Percentiles rank a stretch among this genome's conserved stretches.
Evolutionary conservation across 345 rosid genomes (phyloP).

Genomic region (Toxicodendron radicans): DNA sequence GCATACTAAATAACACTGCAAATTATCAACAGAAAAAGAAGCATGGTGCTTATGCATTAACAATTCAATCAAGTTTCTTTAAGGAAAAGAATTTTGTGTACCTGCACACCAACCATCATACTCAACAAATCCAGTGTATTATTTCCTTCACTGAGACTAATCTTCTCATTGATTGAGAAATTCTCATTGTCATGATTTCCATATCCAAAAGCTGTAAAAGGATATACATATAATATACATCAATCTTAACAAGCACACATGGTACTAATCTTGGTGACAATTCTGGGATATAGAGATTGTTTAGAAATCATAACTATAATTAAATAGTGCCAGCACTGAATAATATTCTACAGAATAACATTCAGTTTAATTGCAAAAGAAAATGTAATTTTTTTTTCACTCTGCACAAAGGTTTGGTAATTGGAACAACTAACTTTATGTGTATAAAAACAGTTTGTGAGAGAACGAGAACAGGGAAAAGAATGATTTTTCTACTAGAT

Average conservation of each 20-base stretch:
- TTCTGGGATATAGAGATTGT: background rate
- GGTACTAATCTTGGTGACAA: background rate
- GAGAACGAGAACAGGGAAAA: too few relatives aligned
- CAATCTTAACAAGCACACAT: background rate
- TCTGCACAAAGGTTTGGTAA: too few relatives aligned
- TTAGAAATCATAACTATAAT: background rate
- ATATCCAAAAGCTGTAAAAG: constrained; percentile 47
- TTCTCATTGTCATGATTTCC: constrained; percentile 53
- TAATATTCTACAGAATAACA: too few relatives aligned
- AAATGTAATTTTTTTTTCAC: too few relatives aligned
- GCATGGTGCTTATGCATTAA: background rate
- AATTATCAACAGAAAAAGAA: background rate
- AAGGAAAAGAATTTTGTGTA: constrained; percentile 16
- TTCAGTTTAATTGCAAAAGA: too few relatives aligned
- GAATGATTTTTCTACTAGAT: too few relatives aligned
- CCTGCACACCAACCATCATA: constrained; percentile 66
- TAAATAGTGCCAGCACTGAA: too few relatives aligned
- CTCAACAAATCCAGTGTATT: constrained; percentile 58
- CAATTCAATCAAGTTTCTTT: background rate
- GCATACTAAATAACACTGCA: background rate
- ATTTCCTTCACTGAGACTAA: constrained; percentile 45
- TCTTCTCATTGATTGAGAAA: constrained; percentile 41
- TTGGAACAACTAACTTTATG: too few relatives aligned
- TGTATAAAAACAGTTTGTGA: too few relatives aligned
- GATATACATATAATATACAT: constrained; percentile 4